A percentile compares a stretch with the other conserved stretches of the same genome.
These are phyloP conservation scores for Lasiosphaeria miniovina DNA, from an alignment of 495 filamentous ascomycete genomes.

Conservation along the genomic window DNA sequence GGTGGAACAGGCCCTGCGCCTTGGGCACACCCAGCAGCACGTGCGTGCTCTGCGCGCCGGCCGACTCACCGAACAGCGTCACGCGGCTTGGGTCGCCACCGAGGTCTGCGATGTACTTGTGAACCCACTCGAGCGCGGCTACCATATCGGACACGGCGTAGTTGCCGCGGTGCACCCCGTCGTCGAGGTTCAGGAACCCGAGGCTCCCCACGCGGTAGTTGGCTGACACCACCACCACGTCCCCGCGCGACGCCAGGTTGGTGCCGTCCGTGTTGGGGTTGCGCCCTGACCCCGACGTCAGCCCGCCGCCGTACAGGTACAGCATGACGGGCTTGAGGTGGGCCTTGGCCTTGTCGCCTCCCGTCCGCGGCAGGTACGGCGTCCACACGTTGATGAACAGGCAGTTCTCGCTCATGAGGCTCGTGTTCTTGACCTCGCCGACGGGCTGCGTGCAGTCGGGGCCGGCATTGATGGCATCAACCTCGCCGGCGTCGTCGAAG, in stretches of 20 bases:
- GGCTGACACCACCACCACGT: constrained; percentile 43
- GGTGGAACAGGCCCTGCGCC: constrained; percentile 39
- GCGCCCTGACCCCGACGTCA: constrained; percentile 33
- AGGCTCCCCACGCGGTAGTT: constrained; percentile 31
- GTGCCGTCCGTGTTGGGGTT: constrained; percentile 40
- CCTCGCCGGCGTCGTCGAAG: constrained; percentile 19
- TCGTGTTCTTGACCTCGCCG: constrained; percentile 28
- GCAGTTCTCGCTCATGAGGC: constrained; percentile 31
- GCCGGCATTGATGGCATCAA: constrained; percentile 22
- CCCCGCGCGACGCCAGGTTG: constrained; percentile 44
- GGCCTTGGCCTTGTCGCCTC: neutral
- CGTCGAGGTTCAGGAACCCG: constrained; percentile 30
- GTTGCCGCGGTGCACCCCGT: constrained; percentile 32
- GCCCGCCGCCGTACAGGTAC: constrained; percentile 39
- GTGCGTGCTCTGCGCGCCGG: constrained; percentile 35
- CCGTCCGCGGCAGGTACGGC: constrained; percentile 30
- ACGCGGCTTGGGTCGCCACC: constrained; percentile 61
- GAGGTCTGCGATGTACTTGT: constrained; percentile 61
- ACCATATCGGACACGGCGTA: constrained; percentile 32
- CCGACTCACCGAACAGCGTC: constrained; percentile 61
- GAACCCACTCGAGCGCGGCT: constrained; percentile 57
- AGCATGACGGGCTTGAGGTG: constrained; percentile 37
- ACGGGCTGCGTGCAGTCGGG: constrained; percentile 35
- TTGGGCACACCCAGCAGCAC: constrained; percentile 35
- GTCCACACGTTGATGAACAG: constrained; percentile 44